Base-by-base conservation (phyloP, 2,329 filamentous ascomycete genomes). In the Lecanicillium sp. region DNA sequence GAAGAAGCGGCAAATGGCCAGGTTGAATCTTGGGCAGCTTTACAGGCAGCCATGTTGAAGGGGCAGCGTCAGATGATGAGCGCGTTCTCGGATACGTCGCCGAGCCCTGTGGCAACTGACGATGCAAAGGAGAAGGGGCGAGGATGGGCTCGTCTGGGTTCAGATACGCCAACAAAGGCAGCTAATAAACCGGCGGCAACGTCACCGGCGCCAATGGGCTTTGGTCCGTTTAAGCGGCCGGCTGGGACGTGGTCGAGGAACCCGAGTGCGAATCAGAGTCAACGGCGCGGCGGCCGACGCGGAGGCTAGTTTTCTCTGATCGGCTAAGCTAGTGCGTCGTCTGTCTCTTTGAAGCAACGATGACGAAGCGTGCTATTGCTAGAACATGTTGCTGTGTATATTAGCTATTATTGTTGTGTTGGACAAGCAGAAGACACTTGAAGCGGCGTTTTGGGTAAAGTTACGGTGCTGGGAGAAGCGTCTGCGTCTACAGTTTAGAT, bases 21-120 rank as follows among this genome's bases (percentile, higher is more conserved):
- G 29, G 69, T 81, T 8, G 78, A 81, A 54, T 76, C 72, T 15
- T 79, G 77, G 72, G 69, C 71, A 0, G 75, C 74, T 4, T 49
- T 64, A 0, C 55, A 58, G 25, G 59, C 57, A 6, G 60, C 57
- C 10, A 55, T 64, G 55, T 51, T 58, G 38, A 65, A 58, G 44
- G 53, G 53, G 1, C 49, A 49, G 17, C 46, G 43, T 11, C 42
- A 52, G 20, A 34, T 17, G 14, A 22, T 36, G 28, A 27, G 28
- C 29, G n/a, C 27, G 3, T 33, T 29, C 5, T 22, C 37, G 8
- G 41, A 42, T 14, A 17, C 36, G n/a, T 22, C 30, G 5, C 19
- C 35, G 3, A 30, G 19, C 5, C 35, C 28, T 19, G 30, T n/a
- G 7, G 29, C 22, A 4, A 30, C 36, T 19, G 36, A 37, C 13